Evolutionary conservation across 768 basidiomycete genomes (phyloP).

Genomic region (Russula griseocarnosa): DNA sequence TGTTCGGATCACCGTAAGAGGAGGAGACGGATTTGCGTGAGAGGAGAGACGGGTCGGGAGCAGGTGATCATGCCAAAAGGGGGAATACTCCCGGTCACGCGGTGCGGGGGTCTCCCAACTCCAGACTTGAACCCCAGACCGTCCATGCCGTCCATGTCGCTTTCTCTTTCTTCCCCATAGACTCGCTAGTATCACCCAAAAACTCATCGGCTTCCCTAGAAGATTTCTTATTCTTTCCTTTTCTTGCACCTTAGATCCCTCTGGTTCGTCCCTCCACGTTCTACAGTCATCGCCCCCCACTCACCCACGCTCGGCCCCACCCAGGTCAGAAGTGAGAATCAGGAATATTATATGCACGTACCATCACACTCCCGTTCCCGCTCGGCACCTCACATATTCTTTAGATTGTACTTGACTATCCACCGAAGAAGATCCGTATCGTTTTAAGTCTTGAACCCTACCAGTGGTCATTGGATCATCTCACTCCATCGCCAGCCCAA

Average conservation of each 20-base stretch:
- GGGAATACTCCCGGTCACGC: slow-evolving; percentile 19
- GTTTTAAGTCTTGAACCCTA: slow-evolving; percentile 13
- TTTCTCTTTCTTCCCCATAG: slow-evolving; percentile 20
- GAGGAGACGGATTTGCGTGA: background rate
- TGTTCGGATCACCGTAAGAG: slow-evolving; percentile 10
- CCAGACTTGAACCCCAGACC: slow-evolving; percentile 7
- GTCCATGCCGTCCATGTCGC: slow-evolving; percentile 12
- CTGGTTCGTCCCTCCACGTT: background rate
- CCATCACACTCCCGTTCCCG: background rate
- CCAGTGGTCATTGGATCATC: slow-evolving; percentile 13
- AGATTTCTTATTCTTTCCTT: slow-evolving; percentile 19
- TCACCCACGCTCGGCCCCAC: slow-evolving; percentile 5
- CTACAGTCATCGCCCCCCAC: background rate
- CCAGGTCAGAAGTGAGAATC: slow-evolving; percentile 18
- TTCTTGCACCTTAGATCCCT: slow-evolving; percentile 19
- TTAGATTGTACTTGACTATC: slow-evolving; percentile 27
- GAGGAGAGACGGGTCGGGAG: background rate
- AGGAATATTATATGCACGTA: slow-evolving; percentile 25
- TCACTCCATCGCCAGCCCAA: background rate
- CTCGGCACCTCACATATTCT: background rate
- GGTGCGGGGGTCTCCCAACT: slow-evolving; percentile 16
- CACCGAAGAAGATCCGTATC: slow-evolving; percentile 25
- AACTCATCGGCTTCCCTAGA: slow-evolving; percentile 13
- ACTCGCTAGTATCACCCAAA: slow-evolving; percentile 18
- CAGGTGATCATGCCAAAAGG: slow-evolving; percentile 24